phyloP scores from a whole-genome alignment of 73 alveolate genomes.

The Blepharisma stoltei region DNA sequence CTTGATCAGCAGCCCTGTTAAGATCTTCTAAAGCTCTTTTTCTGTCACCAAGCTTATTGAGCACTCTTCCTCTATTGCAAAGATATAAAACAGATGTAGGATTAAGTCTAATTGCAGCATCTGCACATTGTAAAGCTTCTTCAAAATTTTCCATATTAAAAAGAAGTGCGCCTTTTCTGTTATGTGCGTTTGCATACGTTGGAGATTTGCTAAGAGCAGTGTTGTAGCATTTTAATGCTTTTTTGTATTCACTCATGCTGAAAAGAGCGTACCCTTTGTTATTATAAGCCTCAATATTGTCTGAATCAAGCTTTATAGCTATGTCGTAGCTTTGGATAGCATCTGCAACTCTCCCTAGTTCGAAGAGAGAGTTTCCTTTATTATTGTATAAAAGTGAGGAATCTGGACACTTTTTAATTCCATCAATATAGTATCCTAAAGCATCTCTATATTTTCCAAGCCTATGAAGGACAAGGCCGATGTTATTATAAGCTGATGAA shows the following conservation, averaged over 20 bases:
- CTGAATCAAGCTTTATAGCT: not conserved
- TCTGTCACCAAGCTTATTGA: not conserved
- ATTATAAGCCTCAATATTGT: constrained; percentile 16
- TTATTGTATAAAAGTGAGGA: not conserved
- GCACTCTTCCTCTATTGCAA: constrained; percentile 21
- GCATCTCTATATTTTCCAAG: not conserved
- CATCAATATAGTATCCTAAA: not conserved
- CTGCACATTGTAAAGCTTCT: constrained; percentile 18
- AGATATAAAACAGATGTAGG: not conserved
- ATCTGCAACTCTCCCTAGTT: constrained; percentile 5
- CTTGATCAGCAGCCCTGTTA: not conserved
- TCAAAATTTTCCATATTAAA: not conserved
- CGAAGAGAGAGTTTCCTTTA: constrained; percentile 16
- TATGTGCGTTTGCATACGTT: constrained; percentile 11
- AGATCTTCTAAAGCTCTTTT: not conserved
- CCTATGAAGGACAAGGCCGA: not conserved
- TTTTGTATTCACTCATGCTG: not conserved
- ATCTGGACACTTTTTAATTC: not conserved
- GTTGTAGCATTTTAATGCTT: constrained; percentile 5
- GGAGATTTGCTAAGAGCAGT: not conserved
- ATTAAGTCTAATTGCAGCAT: constrained; percentile 23
- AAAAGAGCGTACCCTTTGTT: constrained; percentile 13
- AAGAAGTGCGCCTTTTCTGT: constrained; percentile 15
- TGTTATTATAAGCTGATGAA: not conserved
- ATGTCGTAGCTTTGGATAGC: constrained; percentile 22